Percentiles rank a stretch among this genome's conserved stretches.
These are phyloP conservation scores for Simmondsia chinensis DNA, from an alignment of 148 eudicot genomes.

Conservation along the genomic window DNA sequence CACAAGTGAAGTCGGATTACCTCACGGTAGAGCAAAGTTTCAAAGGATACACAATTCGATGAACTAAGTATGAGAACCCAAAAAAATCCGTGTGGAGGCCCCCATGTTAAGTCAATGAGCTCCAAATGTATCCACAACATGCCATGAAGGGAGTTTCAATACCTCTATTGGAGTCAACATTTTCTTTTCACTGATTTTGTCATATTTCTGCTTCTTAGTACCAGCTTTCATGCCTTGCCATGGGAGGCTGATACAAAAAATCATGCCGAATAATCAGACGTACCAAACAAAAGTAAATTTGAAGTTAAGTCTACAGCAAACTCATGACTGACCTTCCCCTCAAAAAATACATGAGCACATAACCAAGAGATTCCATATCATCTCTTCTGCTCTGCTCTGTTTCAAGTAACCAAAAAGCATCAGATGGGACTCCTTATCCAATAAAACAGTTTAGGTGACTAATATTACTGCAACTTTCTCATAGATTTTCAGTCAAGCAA, in stretches of 20 bases:
- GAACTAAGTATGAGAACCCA: too few relatives aligned
- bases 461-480: too few relatives aligned
- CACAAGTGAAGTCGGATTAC: not conserved
- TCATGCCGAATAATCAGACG: constrained; percentile 10
- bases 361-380: constrained; percentile 95
- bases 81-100: too few relatives aligned
- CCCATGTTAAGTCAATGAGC: too few relatives aligned
- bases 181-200: constrained; percentile 96
- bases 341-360: constrained; percentile 93
- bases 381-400: constrained; percentile 99
- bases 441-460: too few relatives aligned
- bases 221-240: constrained; percentile 99
- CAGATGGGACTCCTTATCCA: not conserved
- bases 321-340: constrained; percentile 69
- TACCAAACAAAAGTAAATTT: not conserved
- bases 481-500: too few relatives aligned
- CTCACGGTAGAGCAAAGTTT: not conserved
- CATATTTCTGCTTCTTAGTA: constrained; percentile 95
- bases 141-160: not conserved
- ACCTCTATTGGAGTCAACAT: constrained; percentile 97
- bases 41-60: not conserved
- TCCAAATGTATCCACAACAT: too few relatives aligned
- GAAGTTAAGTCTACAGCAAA: not conserved
- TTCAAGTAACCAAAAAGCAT: constrained; percentile 1
- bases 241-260: constrained; percentile 62